A percentile compares a stretch with the other conserved stretches of the same genome.
These are phyloP conservation scores for Ceratocystis cubensis DNA, from an alignment of 2,329 filamentous ascomycete species.

Conservation along the genomic window DNA sequence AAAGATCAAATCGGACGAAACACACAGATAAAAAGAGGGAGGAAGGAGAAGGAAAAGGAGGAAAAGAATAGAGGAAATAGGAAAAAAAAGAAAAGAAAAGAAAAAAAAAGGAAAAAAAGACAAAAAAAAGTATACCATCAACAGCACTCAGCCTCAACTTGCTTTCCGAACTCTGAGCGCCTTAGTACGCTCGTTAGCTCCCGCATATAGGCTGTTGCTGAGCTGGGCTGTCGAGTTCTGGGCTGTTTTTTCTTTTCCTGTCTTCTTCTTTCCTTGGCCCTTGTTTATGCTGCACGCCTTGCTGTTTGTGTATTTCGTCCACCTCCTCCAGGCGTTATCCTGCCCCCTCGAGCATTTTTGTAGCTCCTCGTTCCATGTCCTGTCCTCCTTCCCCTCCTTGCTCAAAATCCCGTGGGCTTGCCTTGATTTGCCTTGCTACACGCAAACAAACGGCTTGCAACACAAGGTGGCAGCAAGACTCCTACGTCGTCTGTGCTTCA, in stretches of 20 bases:
- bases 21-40: not conserved
- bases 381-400: not conserved
- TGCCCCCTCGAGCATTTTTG: too few species aligned
- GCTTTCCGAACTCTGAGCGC: not conserved
- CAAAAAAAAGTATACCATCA: not conserved
- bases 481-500: slow-evolving; percentile 7
- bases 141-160: not conserved
- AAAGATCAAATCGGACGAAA: slow-evolving; percentile 3
- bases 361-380: not conserved
- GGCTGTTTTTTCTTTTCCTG: not conserved
- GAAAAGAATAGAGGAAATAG: not conserved
- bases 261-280: too few species aligned
- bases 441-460: not conserved
- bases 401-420: not conserved
- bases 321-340: not conserved
- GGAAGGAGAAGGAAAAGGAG: not conserved
- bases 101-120: not conserved
- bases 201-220: not conserved
- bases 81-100: not conserved
- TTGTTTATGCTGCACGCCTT: too few species aligned
- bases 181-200: not conserved
- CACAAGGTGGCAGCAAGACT: slow-evolving; percentile 1
- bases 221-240: not conserved
- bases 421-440: not conserved
- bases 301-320: not conserved